A percentile compares a stretch with the other conserved stretches of the same genome.
phyloP scores from a whole-genome alignment of 306 rosid species.

The Lathyrus aphaca region DNA sequence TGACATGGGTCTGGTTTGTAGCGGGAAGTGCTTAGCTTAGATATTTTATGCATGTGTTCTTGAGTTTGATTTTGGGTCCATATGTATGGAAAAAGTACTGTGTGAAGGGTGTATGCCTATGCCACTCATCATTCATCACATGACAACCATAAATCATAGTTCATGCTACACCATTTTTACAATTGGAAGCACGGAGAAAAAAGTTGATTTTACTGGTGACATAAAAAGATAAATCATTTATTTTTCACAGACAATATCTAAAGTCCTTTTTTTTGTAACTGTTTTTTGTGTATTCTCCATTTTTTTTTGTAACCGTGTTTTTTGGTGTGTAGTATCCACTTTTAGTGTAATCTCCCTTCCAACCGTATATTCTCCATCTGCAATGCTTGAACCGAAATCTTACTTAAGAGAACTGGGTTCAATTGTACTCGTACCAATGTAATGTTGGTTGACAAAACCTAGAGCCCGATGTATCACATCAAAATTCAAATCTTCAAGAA shows the following conservation, averaged over 20 bases:
- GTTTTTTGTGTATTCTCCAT: no score
- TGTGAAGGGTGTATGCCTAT: neutral
- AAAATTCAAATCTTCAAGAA: slow-evolving; percentile 23
- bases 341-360: no score
- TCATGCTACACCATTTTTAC: neutral
- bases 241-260: slow-evolving; percentile 4
- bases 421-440: no score
- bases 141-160: slow-evolving; percentile 1
- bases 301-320: no score
- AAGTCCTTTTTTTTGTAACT: no score
- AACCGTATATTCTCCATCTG: no score
- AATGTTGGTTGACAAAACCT: neutral
- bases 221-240: neutral
- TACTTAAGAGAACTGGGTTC: no score
- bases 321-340: no score
- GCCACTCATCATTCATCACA: neutral
- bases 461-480: neutral
- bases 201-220: neutral
- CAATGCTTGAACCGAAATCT: no score
- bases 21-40: neutral
- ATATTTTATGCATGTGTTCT: neutral
- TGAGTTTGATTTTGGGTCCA: neutral
- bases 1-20: neutral
- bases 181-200: neutral
- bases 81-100: neutral